Evolutionary conservation across 2,329 filamentous ascomycete species (phyloP).

Genomic region (Arthrobotrys sphaeroides): DNA sequence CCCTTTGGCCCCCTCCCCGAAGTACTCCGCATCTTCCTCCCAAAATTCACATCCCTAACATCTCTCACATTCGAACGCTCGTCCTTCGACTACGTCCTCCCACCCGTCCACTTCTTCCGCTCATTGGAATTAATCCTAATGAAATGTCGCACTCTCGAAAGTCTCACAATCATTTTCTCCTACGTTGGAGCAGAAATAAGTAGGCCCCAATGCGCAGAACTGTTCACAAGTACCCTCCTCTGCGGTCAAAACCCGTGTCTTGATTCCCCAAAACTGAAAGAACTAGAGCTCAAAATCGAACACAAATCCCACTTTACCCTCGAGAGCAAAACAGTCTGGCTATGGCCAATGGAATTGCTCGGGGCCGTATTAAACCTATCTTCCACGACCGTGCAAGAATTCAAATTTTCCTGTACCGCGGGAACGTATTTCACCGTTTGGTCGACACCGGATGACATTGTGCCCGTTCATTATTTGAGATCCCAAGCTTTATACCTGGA

Average conservation of each 20-base stretch:
- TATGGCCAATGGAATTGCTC: neutral
- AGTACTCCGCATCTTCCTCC: neutral
- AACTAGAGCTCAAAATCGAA: neutral
- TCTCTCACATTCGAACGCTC: neutral
- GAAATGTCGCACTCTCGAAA: neutral
- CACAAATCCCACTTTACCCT: neutral
- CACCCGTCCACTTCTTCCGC: neutral
- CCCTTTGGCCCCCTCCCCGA: neutral
- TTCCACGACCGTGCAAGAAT: neutral
- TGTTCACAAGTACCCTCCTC: neutral
- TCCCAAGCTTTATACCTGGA: neutral
- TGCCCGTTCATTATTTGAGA: neutral
- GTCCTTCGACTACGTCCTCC: neutral
- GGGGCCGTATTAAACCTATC: neutral
- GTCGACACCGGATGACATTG: too few species aligned
- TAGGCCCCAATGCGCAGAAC: neutral
- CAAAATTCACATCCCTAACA: neutral
- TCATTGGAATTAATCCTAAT: neutral
- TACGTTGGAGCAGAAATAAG: neutral
- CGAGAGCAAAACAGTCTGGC: neutral
- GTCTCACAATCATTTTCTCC: neutral
- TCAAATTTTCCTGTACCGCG: neutral
- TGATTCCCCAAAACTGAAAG: neutral
- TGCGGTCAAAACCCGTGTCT: neutral
- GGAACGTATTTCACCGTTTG: neutral